phyloP scores from a whole-genome alignment of 225 moss, liverwort and hornwort genomes.

The Antitrichia curtipendula region DNA sequence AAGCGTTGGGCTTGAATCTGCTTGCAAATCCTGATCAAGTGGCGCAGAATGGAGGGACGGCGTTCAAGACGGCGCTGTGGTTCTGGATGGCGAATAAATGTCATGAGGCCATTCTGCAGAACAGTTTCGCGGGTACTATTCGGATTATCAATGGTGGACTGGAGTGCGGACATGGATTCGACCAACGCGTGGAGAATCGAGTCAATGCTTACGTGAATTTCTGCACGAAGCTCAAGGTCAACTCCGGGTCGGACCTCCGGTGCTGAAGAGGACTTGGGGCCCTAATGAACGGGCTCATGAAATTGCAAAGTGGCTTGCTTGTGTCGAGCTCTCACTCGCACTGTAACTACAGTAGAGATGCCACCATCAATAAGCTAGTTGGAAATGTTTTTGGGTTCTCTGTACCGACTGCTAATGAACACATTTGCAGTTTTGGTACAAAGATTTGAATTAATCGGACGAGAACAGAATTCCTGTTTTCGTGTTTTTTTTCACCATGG shows the following conservation, averaged over 20 bases:
- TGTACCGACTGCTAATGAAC: neutral
- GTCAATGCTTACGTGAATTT: constrained; percentile 6
- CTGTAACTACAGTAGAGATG: neutral
- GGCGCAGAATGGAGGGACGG: neutral
- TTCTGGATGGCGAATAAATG: constrained; percentile 30
- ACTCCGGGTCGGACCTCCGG: constrained; percentile 21
- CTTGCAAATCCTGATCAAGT: neutral
- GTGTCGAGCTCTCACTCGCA: neutral
- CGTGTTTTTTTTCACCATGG: neutral
- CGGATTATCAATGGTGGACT: constrained; percentile 10
- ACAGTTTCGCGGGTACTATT: constrained; percentile 19
- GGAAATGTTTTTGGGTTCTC: neutral
- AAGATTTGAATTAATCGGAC: no score
- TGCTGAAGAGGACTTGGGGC: neutral
- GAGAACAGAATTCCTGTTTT: neutral
- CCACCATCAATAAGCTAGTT: no score
- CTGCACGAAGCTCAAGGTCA: constrained; percentile 5
- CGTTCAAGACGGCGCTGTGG: constrained; percentile 48
- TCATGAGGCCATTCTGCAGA: constrained; percentile 11
- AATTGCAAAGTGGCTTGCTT: neutral
- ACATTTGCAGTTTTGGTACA: neutral
- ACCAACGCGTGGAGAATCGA: neutral
- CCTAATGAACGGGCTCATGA: no score
- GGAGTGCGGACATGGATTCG: constrained; percentile 16
- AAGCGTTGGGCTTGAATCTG: no score